Base-by-base conservation (phyloP, 2,329 filamentous ascomycete species). In the Fusarium pseudoanthophilum region DNA sequence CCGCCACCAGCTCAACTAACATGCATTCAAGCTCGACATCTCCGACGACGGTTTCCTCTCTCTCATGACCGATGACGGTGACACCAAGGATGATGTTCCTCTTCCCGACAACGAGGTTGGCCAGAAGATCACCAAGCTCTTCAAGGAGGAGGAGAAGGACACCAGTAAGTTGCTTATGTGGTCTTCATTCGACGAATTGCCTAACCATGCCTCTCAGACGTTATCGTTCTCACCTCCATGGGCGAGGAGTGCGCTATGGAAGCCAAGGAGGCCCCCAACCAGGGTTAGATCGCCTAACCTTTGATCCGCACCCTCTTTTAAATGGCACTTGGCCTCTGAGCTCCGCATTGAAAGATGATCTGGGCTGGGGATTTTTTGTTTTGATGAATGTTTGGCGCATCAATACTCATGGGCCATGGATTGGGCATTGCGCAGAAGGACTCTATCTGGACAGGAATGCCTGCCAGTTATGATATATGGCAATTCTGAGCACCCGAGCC, bases 161-260 rank as follows among this genome's bases (percentile, higher is more conserved):
- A 93, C 91, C 85, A 95, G 95, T 97, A 89, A 91, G 95, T 90
- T 60, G 43, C 16, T 49, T 32, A 37, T 13, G 15, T 51, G 8
- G 34, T 60, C 43, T 21, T 37, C 11, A 20, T 20, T 46, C 30
- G 32, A 51, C n/a, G 16, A 26, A 42, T n/a, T 37, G 7, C 13
- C 69, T 78, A 59, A 78, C 53, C 60, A n/a, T 26, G 39, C n/a
- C 26, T 63, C 37, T 11, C 74, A 97, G 95, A 95, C 86, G 92
- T 98, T 80, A 92, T 95, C 80, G 91, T 99, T 84, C 93, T 97
- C 83, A 93, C 94, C 80, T 91, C 96, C 83, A 99, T 99, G 96
- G 93, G 93, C 83, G 95, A 99, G 88, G 93, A 98, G 90, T 87
- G 89, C 80, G 93, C 92, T 82, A 92, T 98, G 83, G 95, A 98